These are phyloP conservation scores for Dictyostelium discoideum DNA, from an alignment of 78 protist species.

Conservation along the genomic window DNA sequence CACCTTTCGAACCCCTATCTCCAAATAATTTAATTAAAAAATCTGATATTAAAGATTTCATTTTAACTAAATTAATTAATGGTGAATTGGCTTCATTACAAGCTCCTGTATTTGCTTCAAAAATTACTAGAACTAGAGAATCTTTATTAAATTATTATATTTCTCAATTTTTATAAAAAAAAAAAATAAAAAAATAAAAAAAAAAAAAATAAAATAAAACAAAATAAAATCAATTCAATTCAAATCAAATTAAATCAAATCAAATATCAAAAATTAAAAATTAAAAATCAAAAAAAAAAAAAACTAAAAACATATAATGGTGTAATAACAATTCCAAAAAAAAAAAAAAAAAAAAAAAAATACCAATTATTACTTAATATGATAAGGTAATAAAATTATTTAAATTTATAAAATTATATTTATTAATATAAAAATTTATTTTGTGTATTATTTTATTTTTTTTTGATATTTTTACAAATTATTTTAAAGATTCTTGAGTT, in stretches of 20 bases:
- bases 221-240: neutral
- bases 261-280: too few relatives aligned
- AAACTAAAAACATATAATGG: neutral
- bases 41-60: conserved; percentile 34
- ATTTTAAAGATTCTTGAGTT: neutral
- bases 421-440: neutral
- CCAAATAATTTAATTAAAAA: conserved; percentile 28
- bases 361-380: neutral
- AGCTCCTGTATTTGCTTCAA: conserved; percentile 54
- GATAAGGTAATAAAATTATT: neutral
- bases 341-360: neutral
- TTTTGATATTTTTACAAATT: neutral
- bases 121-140: conserved; percentile 70
- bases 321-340: neutral
- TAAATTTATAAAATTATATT: neutral
- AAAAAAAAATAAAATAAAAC: neutral
- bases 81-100: conserved; percentile 60
- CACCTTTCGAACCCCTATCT: conserved; percentile 32
- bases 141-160: conserved; percentile 63
- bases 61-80: conserved; percentile 64
- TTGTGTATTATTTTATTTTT: neutral
- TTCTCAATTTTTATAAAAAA: conserved; percentile 52
- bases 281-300: neutral
- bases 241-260: too few relatives aligned
- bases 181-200: neutral